Base-by-base conservation (phyloP, 345 rosid genomes). In the Raphanus raphanistrum region DNA sequence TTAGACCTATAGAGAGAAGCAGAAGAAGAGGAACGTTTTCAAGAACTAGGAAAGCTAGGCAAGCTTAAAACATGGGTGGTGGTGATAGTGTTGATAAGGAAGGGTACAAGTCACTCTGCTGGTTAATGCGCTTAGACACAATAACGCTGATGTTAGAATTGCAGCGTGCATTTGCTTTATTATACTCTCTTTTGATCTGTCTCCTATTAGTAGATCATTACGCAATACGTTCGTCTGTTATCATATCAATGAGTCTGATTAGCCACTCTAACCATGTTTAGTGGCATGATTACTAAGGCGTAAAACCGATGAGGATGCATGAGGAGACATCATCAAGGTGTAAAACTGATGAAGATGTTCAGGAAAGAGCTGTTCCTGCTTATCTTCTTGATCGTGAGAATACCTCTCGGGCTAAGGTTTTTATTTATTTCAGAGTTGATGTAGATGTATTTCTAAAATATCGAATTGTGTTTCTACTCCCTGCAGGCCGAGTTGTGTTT, bases 311-410 rank as follows among this genome's bases (percentile, higher is more conserved):
- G 91, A 88, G 85, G 26, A 90, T 90, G 98, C 98, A 95, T 12
- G 98, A 91, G 66, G 99, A 95, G 83, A 27, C 8, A 5, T 92
- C 97, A 69, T 76, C 85, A 55, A 85, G 96, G 81, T 88, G 99
- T 68, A 88, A 90, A 79, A 88, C 82, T 72, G 99, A 88, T 70
- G 98, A 92, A 62, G 81, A 95, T 43, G 97, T 95, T 55, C 87
- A 80, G 8, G 94, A 95, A 13, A 98, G 98, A 80, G 98, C 98
- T 80, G 76, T 90, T 83, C 99, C 99, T 74, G 90, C 98, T 60
- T 92, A 95, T 84, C 88, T 95, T 9, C 84, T 95, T 77, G 99
- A 95, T 84, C 98, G 99, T 86, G 98, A 92, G 63, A 80, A 79
- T 35, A 95, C 99, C 11, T 72, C 89, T 54, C 84, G 98, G 17